Evolutionary conservation across 2,329 filamentous ascomycete genomes (phyloP), one percentile per base, ranked within the genome.

Genomic region (Claviceps citrina): DNA sequence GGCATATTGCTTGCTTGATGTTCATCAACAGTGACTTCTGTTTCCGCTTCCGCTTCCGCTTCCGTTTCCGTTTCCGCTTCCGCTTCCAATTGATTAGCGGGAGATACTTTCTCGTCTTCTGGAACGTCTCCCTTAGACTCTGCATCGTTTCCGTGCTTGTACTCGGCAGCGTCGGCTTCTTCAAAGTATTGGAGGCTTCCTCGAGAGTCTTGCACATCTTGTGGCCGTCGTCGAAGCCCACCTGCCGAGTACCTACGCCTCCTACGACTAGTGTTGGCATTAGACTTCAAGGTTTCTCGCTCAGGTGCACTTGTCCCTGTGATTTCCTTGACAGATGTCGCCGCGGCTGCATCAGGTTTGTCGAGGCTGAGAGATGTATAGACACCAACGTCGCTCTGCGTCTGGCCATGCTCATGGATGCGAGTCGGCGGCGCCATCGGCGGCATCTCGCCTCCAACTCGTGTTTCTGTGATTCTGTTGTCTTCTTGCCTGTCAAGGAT

Each of bases 171-270:
- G 18, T 87, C 85, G 22, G 89, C 84, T 49, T 93, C 84, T 52
- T 93, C 86, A 51, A 82, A 87, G 50, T 87, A 94, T 56, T 93
- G 79, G n/a, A 95, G 67, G 46, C 83, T 73, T n/a, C 84, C 81
- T 39, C 81, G 69, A 8, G 73, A 68, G 10, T 79, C 73, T 15
- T 70, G 71, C 6, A 93, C 80, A 46, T 85, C 82, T 41, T 73
- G 66, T 19, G 84, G 81, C 52, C 82, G 79, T 43, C 76, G 67
- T 27, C 83, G 76, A 20, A 95, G 69, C 5, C 85, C 86, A 47
- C 84, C 84, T 36, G 86, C 87, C 5, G 86, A 95, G 58, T 93
- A 91, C 19, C 89, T 78, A 44, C 87, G 74, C 54, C 74, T 76
- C 43, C 68, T 70, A 39, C 70, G 66, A 13, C 58, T 44, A 4